Evolutionary conservation across 768 basidiomycete species (phyloP).

Genomic region (Lyophyllum shimeji): DNA sequence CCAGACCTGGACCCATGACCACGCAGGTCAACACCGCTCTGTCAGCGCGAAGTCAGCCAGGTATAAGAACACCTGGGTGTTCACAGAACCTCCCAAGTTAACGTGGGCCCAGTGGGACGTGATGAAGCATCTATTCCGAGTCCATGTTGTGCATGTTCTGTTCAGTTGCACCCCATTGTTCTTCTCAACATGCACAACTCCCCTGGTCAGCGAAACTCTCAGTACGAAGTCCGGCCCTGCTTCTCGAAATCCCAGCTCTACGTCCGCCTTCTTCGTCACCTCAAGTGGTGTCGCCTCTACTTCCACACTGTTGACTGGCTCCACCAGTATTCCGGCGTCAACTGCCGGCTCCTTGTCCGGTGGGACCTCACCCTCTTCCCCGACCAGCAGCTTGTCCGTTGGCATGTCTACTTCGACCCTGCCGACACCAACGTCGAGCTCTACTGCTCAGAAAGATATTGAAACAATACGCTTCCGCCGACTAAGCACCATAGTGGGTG

Average conservation of each 20-base stretch:
- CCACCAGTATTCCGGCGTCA: background rate
- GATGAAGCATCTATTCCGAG: background rate
- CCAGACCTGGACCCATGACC: background rate
- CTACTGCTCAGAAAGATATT: slow-evolving; percentile 27
- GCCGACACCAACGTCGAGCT: slow-evolving; percentile 7
- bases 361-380: background rate
- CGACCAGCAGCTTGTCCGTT: background rate
- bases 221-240: background rate
- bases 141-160: background rate
- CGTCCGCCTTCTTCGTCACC: background rate
- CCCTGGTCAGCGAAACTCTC: background rate
- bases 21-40: background rate
- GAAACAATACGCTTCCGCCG: slow-evolving; percentile 34
- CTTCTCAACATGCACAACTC: background rate
- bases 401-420: background rate
- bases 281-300: background rate
- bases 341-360: slow-evolving; percentile 4
- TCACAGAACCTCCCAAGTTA: background rate
- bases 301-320: background rate
- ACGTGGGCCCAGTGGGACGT: background rate
- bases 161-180: background rate
- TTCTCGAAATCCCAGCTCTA: background rate
- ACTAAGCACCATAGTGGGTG: slow-evolving; percentile 41
- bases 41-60: background rate
- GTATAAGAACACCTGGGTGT: background rate